phyloP scores from a whole-genome alignment of 495 filamentous ascomycete species.

The Podospora tetraspora region DNA sequence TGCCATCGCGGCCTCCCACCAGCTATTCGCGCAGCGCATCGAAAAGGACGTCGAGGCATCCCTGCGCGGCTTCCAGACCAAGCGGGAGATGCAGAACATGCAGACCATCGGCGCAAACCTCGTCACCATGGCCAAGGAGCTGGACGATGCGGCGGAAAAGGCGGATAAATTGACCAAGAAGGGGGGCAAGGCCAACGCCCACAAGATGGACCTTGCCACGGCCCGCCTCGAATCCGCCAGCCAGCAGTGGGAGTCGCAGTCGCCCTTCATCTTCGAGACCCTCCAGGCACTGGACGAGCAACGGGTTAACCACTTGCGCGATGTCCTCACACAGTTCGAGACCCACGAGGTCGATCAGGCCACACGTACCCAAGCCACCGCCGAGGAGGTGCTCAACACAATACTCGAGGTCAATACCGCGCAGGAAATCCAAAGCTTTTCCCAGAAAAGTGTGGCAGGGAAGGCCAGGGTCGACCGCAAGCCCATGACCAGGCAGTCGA shows the following conservation, averaged over 20 bases:
- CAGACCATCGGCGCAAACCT: constrained; percentile 78
- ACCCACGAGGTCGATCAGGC: constrained; percentile 90
- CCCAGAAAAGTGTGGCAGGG: constrained; percentile 44
- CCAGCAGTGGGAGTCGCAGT: constrained; percentile 90
- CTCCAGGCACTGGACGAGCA: constrained; percentile 88
- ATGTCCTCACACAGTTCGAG: constrained; percentile 85
- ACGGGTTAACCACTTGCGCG: constrained; percentile 83
- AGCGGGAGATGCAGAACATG: constrained; percentile 76
- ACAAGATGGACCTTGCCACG: constrained; percentile 72
- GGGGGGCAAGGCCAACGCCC: constrained; percentile 70
- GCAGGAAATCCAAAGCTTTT: constrained; percentile 87
- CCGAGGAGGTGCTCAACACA: constrained; percentile 76
- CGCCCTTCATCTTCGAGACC: constrained; percentile 92
- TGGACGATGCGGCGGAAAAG: constrained; percentile 81
- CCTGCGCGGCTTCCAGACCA: constrained; percentile 66
- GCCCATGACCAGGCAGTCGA: constrained; percentile 37
- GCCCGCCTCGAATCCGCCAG: constrained; percentile 68
- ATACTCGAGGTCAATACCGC: constrained; percentile 83
- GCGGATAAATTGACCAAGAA: constrained; percentile 79
- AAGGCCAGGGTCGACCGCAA: constrained; percentile 45
- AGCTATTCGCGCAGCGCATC: constrained; percentile 74
- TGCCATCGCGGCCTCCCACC: constrained; percentile 76
- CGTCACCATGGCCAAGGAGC: constrained; percentile 69
- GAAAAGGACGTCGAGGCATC: constrained; percentile 88
- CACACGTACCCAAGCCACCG: constrained; percentile 66